Conservation (phyloP, 305 asterid genomes). For the Ilex paraguariensis region DNA sequence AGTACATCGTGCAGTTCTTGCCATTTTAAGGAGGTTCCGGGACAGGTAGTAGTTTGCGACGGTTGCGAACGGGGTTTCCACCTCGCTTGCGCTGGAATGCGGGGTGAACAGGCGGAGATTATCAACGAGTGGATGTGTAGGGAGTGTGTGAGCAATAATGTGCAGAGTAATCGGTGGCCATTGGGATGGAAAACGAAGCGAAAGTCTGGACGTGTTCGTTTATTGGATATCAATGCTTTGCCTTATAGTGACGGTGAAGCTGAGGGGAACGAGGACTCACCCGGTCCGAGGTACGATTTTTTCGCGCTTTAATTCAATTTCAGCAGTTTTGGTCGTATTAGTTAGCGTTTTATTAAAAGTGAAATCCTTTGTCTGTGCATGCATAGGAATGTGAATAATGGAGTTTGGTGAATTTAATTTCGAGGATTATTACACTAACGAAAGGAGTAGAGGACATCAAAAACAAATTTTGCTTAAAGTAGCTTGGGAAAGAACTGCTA, state of each 20-base stretch:
- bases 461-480: too few species aligned
- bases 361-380: too few species aligned
- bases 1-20: constrained; percentile 4
- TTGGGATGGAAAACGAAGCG: constrained; percentile 9
- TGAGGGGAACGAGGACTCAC: constrained; percentile 3
- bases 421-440: too few species aligned
- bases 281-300: neutral
- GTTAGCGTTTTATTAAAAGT: too few species aligned
- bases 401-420: too few species aligned
- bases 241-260: neutral
- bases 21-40: constrained; percentile 1
- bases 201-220: neutral
- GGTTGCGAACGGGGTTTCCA: constrained; percentile 16
- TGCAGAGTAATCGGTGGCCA: constrained; percentile 8
- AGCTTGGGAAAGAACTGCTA: too few species aligned
- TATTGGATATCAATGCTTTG: neutral
- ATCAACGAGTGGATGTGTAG: neutral
- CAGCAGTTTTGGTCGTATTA: too few species aligned
- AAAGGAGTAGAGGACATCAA: too few species aligned
- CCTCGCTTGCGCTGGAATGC: constrained; percentile 10
- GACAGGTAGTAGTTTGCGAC: constrained; percentile 10
- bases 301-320: neutral
- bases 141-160: constrained; percentile 1
- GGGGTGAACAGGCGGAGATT: constrained; percentile 3
- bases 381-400: too few species aligned